Evolutionary conservation across 2,329 filamentous ascomycete species (phyloP), one percentile per base, ranked within the genome.

Genomic region (Colletotrichum gloeosporioides): DNA sequence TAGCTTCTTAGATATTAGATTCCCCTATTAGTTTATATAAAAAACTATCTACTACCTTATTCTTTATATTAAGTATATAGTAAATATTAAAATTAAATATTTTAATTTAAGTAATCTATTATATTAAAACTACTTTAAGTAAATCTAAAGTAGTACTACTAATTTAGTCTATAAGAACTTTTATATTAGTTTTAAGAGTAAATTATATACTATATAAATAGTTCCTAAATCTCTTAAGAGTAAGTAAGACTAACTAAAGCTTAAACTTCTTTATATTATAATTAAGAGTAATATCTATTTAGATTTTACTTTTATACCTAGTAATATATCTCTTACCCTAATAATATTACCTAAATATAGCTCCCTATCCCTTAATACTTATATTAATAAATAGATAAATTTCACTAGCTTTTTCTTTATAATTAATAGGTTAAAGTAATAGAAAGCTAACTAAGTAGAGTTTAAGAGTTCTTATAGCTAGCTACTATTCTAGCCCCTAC

Each of bases 311-410:
- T 13, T 53, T 53, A 53, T 22, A 53, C 8, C 10, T 6, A 53
- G 10, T 55, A 55, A 55, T 55, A 55, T 55, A 25, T 25, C 5
- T 18, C 1, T 55, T 55, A 25, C 4, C 2, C 0, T 55, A 55
- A 15, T 55, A 55, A 3, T 55, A 55, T 55, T 55, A 55, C 2
- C 0, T 55, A 55, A 55, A 0, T 13, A 55, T 55, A 25, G 4
- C 4, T 3, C 0, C 0, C 2, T 27, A 57, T 0, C 1, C 4
- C 1, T 57, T 57, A 27, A 0, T 57, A 8, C 0, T 57, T 57
- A 57, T 57, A 57, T 57, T 27, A 57, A 1, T 57, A 22, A 0
- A 57, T 22, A 57, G 0, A 57, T 57, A 57, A 22, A 57, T 27
- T 57, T 57, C 7, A 15, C 1, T 55, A 55, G 7, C 5, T 57